Base-by-base conservation (phyloP, 1,284 basidiomycete species). In the Stygiomarasmius scandens region DNA sequence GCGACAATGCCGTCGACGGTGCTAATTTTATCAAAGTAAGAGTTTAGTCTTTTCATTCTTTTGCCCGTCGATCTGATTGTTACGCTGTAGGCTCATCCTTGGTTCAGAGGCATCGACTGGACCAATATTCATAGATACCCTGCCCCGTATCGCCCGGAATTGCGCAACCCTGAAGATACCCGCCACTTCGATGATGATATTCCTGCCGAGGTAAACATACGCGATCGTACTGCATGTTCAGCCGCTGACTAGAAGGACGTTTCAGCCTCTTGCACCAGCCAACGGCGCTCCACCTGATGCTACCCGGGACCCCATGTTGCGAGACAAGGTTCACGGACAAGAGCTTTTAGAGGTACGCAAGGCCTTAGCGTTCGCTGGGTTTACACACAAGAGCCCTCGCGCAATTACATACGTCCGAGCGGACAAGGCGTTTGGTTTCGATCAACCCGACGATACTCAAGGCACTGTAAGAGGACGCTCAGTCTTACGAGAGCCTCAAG, bases 101-200 rank as follows among this genome's bases (percentile, higher is more conserved):
- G 90, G 87, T 96, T 96, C 78, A 81, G 79, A 61, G 90, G 88
- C 24, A 88, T 95, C 61, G 92, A 96, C 67, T 96, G 90, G 87
- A 74, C 79, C 43, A 89, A 89, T 63, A 88, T 96, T 54, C 91
- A 93, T 72, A 80, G 81, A 52, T 86, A 87, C 67, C 80, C 83
- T 53, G 89, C 96, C 11, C 96, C 96, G 16, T 98, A 96, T 78
- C 85, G 83, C 59, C 96, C 96, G 16, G 87, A 93, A 56, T 82
- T 98, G 54, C 76, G 70, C 44, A 78, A 83, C 59, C 89, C 90
- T 25, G 91, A 90, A 66, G 93, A 97, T 72, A 96, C 94, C 24
- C 80, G 84, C 62, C 93, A 96, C 72, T 96, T 96, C 65, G 93
- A 96, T 73, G 87, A 92, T 58, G 94, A 96, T 71, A 98, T 98